Conservation (phyloP, 1,284 basidiomycete genomes). For the Austroboletus niveus region DNA sequence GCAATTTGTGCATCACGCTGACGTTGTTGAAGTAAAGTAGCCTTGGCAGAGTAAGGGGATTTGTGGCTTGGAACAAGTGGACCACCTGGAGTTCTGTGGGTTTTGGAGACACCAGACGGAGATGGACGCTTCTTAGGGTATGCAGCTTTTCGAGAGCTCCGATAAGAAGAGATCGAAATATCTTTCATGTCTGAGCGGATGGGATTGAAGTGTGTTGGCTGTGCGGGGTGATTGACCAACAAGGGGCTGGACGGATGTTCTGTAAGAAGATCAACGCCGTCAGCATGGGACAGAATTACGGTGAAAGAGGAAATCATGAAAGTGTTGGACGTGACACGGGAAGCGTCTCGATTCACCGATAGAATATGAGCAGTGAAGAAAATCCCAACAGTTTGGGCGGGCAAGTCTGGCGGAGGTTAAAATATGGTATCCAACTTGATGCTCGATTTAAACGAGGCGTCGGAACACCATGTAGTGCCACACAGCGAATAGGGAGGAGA, state of each 20-base stretch:
- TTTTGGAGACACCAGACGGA: conserved; percentile 70
- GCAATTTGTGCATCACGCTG: conserved; percentile 66
- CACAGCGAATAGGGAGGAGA: neutral
- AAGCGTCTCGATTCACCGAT: neutral
- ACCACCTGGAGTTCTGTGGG: conserved; percentile 51
- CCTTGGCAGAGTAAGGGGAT: conserved; percentile 63
- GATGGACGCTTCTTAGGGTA: conserved; percentile 83
- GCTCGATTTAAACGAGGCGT: neutral
- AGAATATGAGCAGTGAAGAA: neutral
- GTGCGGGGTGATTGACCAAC: conserved; percentile 42
- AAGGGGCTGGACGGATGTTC: conserved; percentile 36
- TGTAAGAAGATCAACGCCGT: conserved; percentile 11
- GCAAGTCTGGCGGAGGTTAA: conserved; percentile 8
- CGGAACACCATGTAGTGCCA: conserved; percentile 6
- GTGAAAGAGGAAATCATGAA: conserved; percentile 13
- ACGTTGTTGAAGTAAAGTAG: conserved; percentile 57
- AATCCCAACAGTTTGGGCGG: conserved; percentile 3
- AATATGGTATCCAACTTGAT: conserved; percentile 15
- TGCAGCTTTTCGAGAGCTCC: conserved; percentile 57
- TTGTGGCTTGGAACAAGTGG: conserved; percentile 49
- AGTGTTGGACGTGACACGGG: conserved; percentile 1
- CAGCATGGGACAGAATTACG: conserved; percentile 14
- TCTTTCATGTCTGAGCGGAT: conserved; percentile 67
- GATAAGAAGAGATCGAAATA: conserved; percentile 53
- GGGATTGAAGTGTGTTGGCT: conserved; percentile 32